Conservation (phyloP, 345 rosid species). For the Eucalyptus decipiens region DNA sequence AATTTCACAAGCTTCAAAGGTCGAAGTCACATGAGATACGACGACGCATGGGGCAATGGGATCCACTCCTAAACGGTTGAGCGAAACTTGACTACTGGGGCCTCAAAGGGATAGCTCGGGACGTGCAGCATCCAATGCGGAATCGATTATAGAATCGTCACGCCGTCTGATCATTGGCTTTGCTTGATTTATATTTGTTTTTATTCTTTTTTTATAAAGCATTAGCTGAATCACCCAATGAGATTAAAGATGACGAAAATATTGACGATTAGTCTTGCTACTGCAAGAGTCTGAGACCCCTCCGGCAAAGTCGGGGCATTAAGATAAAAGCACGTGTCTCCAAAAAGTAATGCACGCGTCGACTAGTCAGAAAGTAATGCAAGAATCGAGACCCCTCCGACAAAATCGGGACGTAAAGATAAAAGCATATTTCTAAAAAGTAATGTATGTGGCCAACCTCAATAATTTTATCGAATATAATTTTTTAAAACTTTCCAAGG, state of each 20-base stretch:
- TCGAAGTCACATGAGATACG: not conserved
- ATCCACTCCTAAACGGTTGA: not conserved
- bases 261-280: not conserved
- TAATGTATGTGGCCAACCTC: too few relatives aligned
- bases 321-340: not conserved
- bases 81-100: not conserved
- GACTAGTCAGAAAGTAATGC: not conserved
- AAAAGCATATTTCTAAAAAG: rapidly evolving
- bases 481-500: too few relatives aligned
- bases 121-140: not conserved
- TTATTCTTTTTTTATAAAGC: not conserved
- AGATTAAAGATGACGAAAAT: not conserved
- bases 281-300: not conserved
- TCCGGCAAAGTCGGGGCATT: not conserved
- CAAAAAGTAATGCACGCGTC: not conserved
- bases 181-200: not conserved
- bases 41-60: not conserved
- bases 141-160: not conserved
- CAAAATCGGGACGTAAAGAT: rapidly evolving
- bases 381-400: not conserved
- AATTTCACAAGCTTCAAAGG: not conserved
- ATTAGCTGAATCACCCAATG: not conserved
- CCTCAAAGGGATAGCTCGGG: not conserved
- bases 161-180: not conserved
- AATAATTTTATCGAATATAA: rapidly evolving